Conservation (phyloP, 805 yeast genomes). For the Kodamaea laetipori region DNA sequence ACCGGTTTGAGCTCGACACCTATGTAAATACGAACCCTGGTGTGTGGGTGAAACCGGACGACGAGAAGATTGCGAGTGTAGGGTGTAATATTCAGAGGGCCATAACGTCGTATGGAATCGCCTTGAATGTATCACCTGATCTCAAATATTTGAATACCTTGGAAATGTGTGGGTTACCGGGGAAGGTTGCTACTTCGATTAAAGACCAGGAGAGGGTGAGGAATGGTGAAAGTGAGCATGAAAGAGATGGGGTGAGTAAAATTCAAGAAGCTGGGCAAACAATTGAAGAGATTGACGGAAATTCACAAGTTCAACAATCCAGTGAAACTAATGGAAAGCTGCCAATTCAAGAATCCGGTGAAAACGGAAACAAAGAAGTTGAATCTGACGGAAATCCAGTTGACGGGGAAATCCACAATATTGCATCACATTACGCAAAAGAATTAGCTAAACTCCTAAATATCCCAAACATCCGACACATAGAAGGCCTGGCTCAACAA, state of each 20-base stretch:
- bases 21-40: conserved; percentile 75
- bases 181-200: conserved; percentile 44
- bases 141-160: conserved; percentile 67
- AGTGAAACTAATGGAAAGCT: too few relatives aligned
- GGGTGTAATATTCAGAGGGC: conserved; percentile 86
- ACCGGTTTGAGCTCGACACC: conserved; percentile 44
- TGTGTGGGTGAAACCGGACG: conserved; percentile 65
- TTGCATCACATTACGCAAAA: conserved; percentile 36
- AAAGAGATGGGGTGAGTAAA: too few relatives aligned
- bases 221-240: too few relatives aligned
- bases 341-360: too few relatives aligned
- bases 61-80: conserved; percentile 77
- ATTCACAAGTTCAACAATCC: too few relatives aligned
- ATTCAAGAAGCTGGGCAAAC: too few relatives aligned
- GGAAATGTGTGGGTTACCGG: conserved; percentile 84
- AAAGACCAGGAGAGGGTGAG: conserved; percentile 13
- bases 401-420: conserved; percentile 27
- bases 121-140: conserved; percentile 77
- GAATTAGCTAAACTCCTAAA: conserved; percentile 39
- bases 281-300: too few relatives aligned
- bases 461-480: conserved; percentile 19
- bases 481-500: conserved; percentile 9
- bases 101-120: conserved; percentile 87
- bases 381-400: too few relatives aligned
- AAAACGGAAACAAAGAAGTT: too few relatives aligned